Evolutionary conservation across 345 rosid species (phyloP).

Genomic region (Theobroma cacao): DNA sequence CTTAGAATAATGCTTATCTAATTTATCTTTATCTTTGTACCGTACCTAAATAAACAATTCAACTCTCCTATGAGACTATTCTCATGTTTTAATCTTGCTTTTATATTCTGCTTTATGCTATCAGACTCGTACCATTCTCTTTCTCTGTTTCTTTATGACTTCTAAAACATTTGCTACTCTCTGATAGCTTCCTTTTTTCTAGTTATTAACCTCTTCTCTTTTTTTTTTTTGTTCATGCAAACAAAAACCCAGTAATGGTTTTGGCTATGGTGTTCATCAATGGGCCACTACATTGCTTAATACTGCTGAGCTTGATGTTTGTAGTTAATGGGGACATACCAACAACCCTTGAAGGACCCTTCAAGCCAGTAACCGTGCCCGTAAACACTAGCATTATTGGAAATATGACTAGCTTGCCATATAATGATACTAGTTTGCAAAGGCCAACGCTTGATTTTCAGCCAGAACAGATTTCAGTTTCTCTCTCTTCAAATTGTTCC

Average conservation of each 20-base stretch:
- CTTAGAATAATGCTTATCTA: background rate
- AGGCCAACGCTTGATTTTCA: slow-evolving; percentile 28
- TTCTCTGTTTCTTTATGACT: background rate
- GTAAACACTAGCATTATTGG: slow-evolving; percentile 40
- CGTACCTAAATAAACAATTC: background rate
- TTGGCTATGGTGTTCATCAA: background rate
- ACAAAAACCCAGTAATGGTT: background rate
- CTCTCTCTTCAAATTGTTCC: slow-evolving; percentile 42
- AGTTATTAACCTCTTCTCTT: background rate
- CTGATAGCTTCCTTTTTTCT: background rate
- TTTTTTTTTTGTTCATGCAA: slow-evolving; percentile 1
- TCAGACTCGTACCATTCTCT: too few relatives aligned
- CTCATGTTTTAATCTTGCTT: background rate
- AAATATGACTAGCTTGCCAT: slow-evolving; percentile 49
- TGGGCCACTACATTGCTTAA: background rate
- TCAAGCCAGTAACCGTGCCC: slow-evolving; percentile 54
- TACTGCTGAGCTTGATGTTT: slow-evolving; percentile 11
- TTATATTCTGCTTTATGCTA: too few relatives aligned
- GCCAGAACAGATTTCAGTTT: slow-evolving; percentile 63
- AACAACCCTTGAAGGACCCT: slow-evolving; percentile 68
- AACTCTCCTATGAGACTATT: background rate
- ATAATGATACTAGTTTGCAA: slow-evolving; percentile 35
- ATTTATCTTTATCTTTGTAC: background rate
- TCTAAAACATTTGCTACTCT: background rate
- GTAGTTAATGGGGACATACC: slow-evolving; percentile 28